Evolutionary conservation across 768 basidiomycete genomes (phyloP), one percentile per base, ranked within the genome.

Genomic region (Rhodotorula graminis): DNA sequence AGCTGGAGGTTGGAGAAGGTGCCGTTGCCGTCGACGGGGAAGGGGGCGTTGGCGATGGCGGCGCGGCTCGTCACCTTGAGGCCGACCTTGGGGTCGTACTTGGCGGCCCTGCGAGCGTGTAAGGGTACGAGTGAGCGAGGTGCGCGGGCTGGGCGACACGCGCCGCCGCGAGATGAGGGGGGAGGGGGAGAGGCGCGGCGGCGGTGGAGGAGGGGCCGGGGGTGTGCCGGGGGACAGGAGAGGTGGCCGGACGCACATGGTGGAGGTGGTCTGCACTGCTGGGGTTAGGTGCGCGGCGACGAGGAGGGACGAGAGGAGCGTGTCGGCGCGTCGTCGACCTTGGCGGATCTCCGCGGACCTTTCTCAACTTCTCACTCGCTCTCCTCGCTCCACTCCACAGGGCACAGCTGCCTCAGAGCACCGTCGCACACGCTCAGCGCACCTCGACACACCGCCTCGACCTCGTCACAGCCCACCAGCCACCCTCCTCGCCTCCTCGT

Each of bases 11-110:
- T 95, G 81, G 84, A 88, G 84, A 94, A 95, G 69, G 86, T 84
- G 76, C 89, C 90, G 79, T 89, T 93, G 60, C 92, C 93, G 3
- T 86, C 90, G 64, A 92, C 87, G 57, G 88, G 83, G 73, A 91
- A 82, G 25, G 92, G 92, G 12, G 91, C 89, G 77, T 93, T 93
- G 81, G 90, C 89, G 49, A 93, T 92, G 69, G 90, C 86, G 40
- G 89, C 88, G 49, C 85, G 87, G 78, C 82, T 84, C n/a, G 91
- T 91, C 50, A 77, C 66, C 64, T 65, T 73, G 62, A 73, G 53
- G 44, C 75, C 75, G 56, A 72, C 70, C 29, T 47, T 66, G 31
- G 70, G 70, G 67, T 75, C 74, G 67, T 62, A 69, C n/a, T 53
- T 61, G 12, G 69, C 69, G 53, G 62, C 64, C 40, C 29, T 52